Evolutionary conservation across 257 asterid species (phyloP).

Genomic region (Przewalskia tangutica): DNA sequence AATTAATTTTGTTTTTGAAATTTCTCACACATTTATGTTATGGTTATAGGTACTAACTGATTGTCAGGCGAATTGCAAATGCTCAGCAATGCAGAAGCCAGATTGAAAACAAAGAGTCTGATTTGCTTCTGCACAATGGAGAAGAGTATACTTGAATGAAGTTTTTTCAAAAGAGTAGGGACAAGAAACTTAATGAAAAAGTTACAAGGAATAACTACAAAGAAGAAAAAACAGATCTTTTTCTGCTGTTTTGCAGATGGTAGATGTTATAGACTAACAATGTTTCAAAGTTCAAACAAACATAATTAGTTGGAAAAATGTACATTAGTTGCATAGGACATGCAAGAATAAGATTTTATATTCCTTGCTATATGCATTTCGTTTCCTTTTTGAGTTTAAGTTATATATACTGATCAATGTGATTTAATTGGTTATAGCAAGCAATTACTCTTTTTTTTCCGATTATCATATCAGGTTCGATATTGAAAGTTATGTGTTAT

Average conservation of each 20-base stretch:
- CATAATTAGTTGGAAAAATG: neutral
- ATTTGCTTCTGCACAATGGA: conserved; percentile 10
- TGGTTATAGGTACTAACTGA: conserved; percentile 43
- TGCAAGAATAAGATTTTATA: neutral
- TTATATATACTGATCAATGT: neutral
- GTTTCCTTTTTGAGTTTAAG: neutral
- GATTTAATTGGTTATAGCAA: neutral
- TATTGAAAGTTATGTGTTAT: neutral
- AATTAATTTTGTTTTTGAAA: neutral
- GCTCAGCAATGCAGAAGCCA: conserved; percentile 36
- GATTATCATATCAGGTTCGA: neutral
- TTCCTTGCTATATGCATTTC: neutral
- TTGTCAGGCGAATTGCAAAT: conserved; percentile 54
- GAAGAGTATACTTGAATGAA: neutral
- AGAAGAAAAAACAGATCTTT: neutral
- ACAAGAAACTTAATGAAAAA: neutral
- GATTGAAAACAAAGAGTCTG: conserved; percentile 18
- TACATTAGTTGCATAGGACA: neutral
- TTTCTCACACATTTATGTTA: neutral
- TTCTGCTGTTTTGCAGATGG: neutral
- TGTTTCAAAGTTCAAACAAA: neutral
- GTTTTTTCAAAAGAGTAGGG: neutral
- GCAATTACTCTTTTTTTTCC: neutral
- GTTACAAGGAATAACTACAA: neutral
- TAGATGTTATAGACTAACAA: neutral